Evolutionary conservation across 345 rosid species (phyloP).

Genomic region (rapeseed (Brassica napus)): Da-Ae NC_063438.1:18961001-18961500

Average conservation of each 20-base stretch:
- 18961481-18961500: conserved; percentile 45
- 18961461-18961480: conserved; percentile 33
- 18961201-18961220: conserved; percentile 52
- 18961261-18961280: conserved; percentile 49
- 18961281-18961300: conserved; percentile 66
- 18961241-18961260: conserved; percentile 61
- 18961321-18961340: conserved; percentile 83
- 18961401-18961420: conserved; percentile 53
- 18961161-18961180: conserved; percentile 52
- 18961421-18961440: conserved; percentile 74
- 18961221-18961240: conserved; percentile 53
- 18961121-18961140: conserved; percentile 67
- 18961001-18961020: conserved; percentile 55
- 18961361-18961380: conserved; percentile 81
- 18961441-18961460: conserved; percentile 65
- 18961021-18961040: conserved; percentile 62
- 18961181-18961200: conserved; percentile 46
- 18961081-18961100: conserved; percentile 73
- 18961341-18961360: conserved; percentile 95
- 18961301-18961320: conserved; percentile 66
- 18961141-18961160: conserved; percentile 62
- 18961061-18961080: conserved; percentile 69
- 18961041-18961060: conserved; percentile 79
- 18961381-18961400: conserved; percentile 40
- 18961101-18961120: conserved; percentile 85